These are phyloP conservation scores for Lipomyces yamadae DNA, from an alignment of 805 yeast species.

Conservation along the genomic window DNA sequence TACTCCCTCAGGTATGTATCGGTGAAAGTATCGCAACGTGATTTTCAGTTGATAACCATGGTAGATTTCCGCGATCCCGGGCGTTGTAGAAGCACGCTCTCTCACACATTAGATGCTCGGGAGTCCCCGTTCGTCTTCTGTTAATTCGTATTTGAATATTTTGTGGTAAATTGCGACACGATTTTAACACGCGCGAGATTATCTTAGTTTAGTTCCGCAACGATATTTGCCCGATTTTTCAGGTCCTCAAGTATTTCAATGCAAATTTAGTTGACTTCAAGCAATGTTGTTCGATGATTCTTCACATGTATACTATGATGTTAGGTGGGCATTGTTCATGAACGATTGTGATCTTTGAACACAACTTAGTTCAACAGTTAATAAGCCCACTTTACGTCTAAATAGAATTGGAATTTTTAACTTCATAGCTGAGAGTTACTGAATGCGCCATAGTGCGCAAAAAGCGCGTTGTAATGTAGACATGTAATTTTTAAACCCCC, in stretches of 20 bases:
- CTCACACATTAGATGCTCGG: neutral
- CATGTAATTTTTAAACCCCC: neutral
- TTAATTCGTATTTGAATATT: neutral
- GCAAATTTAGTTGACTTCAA: neutral
- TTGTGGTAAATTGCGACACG: neutral
- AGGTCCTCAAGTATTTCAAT: neutral
- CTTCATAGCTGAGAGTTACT: too few relatives aligned
- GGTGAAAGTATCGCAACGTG: neutral
- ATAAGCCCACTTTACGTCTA: neutral
- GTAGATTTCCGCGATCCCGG: conserved; percentile 39
- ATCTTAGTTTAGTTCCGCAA: conserved; percentile 1
- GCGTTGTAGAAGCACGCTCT: conserved; percentile 12
- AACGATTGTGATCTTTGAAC: neutral
- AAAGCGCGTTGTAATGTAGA: too few relatives aligned
- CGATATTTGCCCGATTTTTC: neutral
- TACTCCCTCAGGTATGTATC: conserved; percentile 41
- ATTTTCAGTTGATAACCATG: conserved; percentile 3
- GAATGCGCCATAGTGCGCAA: too few relatives aligned
- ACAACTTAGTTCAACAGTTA: neutral
- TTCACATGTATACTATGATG: neutral
- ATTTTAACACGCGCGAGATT: conserved; percentile 1
- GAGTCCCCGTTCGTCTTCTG: neutral
- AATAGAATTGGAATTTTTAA: neutral
- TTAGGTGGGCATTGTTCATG: neutral
- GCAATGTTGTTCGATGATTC: neutral